A percentile compares a stretch with the other conserved stretches of the same genome.
Evolutionary conservation across 108 stramenopile genomes (phyloP).

Genomic region (Stephanodiscus triporus): DNA sequence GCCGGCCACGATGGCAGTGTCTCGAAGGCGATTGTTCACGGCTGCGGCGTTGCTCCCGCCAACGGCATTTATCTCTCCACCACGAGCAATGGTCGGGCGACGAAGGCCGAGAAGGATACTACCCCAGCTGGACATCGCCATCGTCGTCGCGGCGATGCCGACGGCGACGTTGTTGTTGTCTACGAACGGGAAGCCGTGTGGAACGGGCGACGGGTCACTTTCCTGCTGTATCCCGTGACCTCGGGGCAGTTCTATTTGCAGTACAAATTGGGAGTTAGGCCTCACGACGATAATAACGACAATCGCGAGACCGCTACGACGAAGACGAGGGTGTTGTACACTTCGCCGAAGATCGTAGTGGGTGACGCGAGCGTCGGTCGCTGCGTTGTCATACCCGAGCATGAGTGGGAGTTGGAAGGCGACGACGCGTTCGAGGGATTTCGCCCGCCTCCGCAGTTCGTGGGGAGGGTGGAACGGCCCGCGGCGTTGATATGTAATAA

Average conservation of each 20-base stretch:
- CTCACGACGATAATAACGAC: background rate
- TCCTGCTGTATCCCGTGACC: constrained; percentile 21
- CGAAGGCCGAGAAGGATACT: background rate
- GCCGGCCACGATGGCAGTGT: background rate
- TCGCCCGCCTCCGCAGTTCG: constrained; percentile 36
- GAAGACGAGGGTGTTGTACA: constrained; percentile 24
- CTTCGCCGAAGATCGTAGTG: constrained; percentile 30
- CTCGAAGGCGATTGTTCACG: constrained; percentile 31
- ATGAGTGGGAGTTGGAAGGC: constrained; percentile 36
- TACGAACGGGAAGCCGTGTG: constrained; percentile 47
- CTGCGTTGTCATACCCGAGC: constrained; percentile 23
- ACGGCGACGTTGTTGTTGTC: background rate
- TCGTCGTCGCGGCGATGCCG: background rate
- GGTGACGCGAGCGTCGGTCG: background rate
- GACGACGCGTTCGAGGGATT: constrained; percentile 18
- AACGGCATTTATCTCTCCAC: constrained; percentile 33
- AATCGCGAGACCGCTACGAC: too few relatives aligned
- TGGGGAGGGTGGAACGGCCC: constrained; percentile 28
- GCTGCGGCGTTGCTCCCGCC: constrained; percentile 28
- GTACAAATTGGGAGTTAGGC: constrained; percentile 35
- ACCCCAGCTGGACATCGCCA: constrained; percentile 16
- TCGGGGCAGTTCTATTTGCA: constrained; percentile 38
- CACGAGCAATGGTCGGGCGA: background rate
- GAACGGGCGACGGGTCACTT: constrained; percentile 26
- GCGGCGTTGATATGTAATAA: background rate